Base-by-base conservation (phyloP, 768 basidiomycete genomes). In the Pulveroboletus frians region DNA sequence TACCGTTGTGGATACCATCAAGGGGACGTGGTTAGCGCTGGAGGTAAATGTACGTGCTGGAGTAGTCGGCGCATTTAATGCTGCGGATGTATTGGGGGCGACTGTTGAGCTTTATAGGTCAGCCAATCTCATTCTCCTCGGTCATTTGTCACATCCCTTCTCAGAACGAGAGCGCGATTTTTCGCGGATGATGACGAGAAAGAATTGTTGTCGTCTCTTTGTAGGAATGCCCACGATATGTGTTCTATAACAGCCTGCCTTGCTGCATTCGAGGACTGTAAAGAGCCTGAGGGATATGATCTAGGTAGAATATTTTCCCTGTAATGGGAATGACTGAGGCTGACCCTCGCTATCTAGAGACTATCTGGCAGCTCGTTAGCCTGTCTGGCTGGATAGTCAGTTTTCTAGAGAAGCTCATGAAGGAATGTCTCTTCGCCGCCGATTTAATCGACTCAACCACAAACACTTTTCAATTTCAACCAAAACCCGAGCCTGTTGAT, bases 281-380 rank as follows among this genome's bases (percentile, higher is more conserved):
- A 68, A 54, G 83, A 85, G 17, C 75, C 72, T 3, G 77, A 78
- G 49, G 70, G 64, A 17, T 85, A 85, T 57, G 84, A 88, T 57
- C 69, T 86, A 3, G 78, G 88, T 87, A 45, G 34, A 1, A 9
- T 35, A n/a, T 35, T 46, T 17, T 17, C 30, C 27, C 30, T 39
- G 5, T 5, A 29, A 47, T 20, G 20, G 17, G 23, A 37, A 26
- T 39, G 48, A 52, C 59, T 40, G 4, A n/a, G 30, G 15, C 37
- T 50, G 43, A 57, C 26, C 7, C 9, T 36, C 36, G 26, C 46
- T 49, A 26, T 49, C 20, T 23, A 91, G 88, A 81, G 46, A 79
- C 83, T 31, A 75, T 81, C 23, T 90, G 88, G 88, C 82, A 85
- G 53, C 72, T 90, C 13, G 77, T 82, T 39, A 77, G 76, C 9